Evolutionary conservation across 2,329 filamentous ascomycete species (phyloP).

Genomic region (Penicillium digitatum): DNA sequence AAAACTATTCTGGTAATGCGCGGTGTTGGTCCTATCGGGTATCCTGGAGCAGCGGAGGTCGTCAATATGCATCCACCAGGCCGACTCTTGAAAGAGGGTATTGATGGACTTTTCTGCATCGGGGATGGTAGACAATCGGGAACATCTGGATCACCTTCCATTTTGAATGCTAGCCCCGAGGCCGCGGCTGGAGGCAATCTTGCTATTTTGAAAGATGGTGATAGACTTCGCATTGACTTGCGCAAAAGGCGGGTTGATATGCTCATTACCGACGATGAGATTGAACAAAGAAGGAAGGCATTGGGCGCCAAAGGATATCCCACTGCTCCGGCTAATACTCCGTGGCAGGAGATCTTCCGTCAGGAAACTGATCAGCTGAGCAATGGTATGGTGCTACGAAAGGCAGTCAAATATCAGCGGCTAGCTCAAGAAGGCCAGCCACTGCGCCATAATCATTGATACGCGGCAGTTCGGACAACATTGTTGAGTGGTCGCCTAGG

Average conservation of each 20-base stretch:
- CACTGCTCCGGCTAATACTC: conserved; percentile 30
- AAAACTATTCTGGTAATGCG: conserved; percentile 48
- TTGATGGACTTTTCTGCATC: conserved; percentile 49
- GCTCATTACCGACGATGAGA: conserved; percentile 37
- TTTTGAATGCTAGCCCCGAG: conserved; percentile 55
- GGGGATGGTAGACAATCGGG: conserved; percentile 55
- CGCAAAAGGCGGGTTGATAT: conserved; percentile 49
- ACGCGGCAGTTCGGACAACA: background rate
- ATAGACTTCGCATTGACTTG: conserved; percentile 50
- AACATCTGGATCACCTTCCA: conserved; percentile 54
- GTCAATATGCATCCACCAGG: conserved; percentile 52
- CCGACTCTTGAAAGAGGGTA: conserved; percentile 45
- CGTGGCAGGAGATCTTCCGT: conserved; percentile 52
- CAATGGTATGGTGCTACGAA: conserved; percentile 48
- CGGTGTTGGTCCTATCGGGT: conserved; percentile 49
- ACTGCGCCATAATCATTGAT: conserved; percentile 46
- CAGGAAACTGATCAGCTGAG: conserved; percentile 46
- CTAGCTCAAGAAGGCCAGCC: conserved; percentile 43
- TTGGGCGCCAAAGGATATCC: conserved; percentile 1
- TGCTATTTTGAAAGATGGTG: conserved; percentile 50
- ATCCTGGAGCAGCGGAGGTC: conserved; percentile 51
- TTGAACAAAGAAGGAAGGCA: conserved; percentile 32
- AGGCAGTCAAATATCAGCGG: conserved; percentile 47
- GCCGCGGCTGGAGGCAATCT: conserved; percentile 54
- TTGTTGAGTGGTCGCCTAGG: background rate